These are phyloP conservation scores for Crithidia expoeki DNA, from an alignment of 208 protist genomes.

Conservation along the genomic window DNA sequence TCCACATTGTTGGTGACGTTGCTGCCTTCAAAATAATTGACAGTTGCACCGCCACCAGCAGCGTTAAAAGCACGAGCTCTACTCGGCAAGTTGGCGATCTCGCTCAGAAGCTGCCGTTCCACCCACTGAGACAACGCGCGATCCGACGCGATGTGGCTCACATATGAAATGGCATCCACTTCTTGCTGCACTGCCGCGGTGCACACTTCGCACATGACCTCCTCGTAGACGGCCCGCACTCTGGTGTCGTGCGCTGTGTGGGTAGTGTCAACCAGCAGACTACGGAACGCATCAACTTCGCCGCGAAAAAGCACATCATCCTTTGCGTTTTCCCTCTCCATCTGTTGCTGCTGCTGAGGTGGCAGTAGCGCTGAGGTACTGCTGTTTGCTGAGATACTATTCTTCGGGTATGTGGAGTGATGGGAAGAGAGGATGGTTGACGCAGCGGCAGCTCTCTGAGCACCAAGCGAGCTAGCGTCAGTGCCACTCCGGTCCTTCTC, in stretches of 20 bases:
- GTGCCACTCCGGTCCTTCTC: too few species aligned
- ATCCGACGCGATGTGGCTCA: constrained; percentile 22
- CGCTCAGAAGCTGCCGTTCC: constrained; percentile 28
- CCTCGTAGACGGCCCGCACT: constrained; percentile 55
- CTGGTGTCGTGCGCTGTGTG: constrained; percentile 35
- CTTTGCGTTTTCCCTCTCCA: neutral
- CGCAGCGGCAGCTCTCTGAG: too few species aligned
- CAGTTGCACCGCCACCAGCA: neutral
- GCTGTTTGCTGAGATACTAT: too few species aligned
- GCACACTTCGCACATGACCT: constrained; percentile 38
- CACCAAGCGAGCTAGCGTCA: too few species aligned
- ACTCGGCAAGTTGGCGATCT: neutral
- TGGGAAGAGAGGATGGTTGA: constrained; percentile 3
- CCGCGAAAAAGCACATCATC: neutral
- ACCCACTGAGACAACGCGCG: constrained; percentile 53
- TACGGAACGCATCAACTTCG: constrained; percentile 15
- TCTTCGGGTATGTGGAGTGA: neutral
- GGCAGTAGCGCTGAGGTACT: neutral
- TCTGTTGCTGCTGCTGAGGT: neutral
- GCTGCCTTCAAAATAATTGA: neutral
- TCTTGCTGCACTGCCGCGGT: constrained; percentile 18
- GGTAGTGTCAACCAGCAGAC: constrained; percentile 31
- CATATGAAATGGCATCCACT: constrained; percentile 20
- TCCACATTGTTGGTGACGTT: neutral
- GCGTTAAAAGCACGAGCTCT: neutral